Evolutionary conservation across 2,329 filamentous ascomycete genomes (phyloP), one percentile per base, ranked within the genome.

Genomic region (Colletotrichum liriopes): DNA sequence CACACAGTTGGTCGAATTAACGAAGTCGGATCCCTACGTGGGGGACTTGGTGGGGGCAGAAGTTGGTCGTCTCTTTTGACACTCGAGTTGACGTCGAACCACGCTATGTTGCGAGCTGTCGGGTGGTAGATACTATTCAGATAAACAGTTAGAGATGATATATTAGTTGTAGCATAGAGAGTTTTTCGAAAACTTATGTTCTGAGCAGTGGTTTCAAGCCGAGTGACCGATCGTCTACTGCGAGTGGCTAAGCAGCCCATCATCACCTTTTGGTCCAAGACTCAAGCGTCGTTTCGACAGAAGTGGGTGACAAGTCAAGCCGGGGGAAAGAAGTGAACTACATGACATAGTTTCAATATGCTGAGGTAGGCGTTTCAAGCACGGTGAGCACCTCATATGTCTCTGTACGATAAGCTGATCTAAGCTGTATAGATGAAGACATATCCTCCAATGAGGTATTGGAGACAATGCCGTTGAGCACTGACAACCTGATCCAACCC

Each of bases 391-490:
- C 14, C n/a, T 32, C 6, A 32, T 32, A 32, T 3, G 29, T 4
- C 29, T 7, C n/a, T 49, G 8, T 23, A 26, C 5, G 12, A 23
- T 26, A 23, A 49, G 12, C 47, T 9, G n/a, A 23, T 23, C 20
- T 51, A 32, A 59, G 6, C 35, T 26, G 11, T n/a, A 26, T 12
- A 16, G n/a, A 5, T 26, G 7, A 49, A 20, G 8, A 49, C 6
- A 12, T 20, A 5, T 20, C 29, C 6, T 32, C 29, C 6, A 32
- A 49, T 26, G 14, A 5, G 23, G 26, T 26, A 23, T 26, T 49
- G 47, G 47, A 58, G 59, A 58, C 52, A 51, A 49, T 47, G 16
- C 12, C 14, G 47, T 41, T 47, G 45, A 64, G 29, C 62, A 66
- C 41, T 16, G 8, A 39, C 7, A 39, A 16, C 39, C 55, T n/a